Conservation (phyloP, 2,329 filamentous ascomycete genomes). For the Neoscytalidium dimidiatum region DNA sequence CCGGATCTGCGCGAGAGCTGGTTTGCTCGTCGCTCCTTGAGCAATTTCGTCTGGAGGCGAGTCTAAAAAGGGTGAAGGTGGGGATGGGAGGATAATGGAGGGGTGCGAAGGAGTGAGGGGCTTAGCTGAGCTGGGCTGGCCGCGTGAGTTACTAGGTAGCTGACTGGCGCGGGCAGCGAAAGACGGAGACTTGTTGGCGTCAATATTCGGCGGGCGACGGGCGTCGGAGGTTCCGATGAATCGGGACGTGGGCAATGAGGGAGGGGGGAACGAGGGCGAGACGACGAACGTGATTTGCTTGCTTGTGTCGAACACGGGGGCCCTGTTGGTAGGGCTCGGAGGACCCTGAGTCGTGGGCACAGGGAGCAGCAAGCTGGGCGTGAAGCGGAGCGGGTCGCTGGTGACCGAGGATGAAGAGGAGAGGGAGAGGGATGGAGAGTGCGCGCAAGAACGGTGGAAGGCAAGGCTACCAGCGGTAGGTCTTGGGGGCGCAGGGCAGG, state of each 20-base stretch:
- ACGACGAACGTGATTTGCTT: neutral
- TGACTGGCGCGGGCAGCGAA: neutral
- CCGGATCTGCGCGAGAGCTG: neutral
- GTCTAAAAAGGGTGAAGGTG: neutral
- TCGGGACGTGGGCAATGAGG: neutral
- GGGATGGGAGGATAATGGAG: neutral
- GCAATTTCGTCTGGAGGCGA: neutral
- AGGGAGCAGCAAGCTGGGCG: neutral
- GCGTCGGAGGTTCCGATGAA: slow-evolving; percentile 1
- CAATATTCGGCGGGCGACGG: neutral
- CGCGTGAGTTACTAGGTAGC: neutral
- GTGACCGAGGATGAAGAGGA: too few species aligned
- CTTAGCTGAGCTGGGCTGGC: too few species aligned
- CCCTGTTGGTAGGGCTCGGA: slow-evolving; percentile 10
- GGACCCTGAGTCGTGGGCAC: neutral
- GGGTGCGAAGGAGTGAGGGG: too few species aligned
- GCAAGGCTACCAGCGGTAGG: neutral
- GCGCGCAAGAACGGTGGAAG: neutral
- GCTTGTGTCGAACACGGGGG: neutral
- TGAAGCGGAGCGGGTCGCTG: neutral
- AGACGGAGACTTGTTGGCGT: neutral
- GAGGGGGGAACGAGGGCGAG: neutral
- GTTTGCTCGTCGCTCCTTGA: neutral
- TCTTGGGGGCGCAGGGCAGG: neutral
- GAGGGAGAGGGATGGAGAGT: neutral